Evolutionary conservation across 2,329 filamentous ascomycete genomes (phyloP), one percentile per base, ranked within the genome.

Genomic region (Hymenoscyphus fraxineus): DNA sequence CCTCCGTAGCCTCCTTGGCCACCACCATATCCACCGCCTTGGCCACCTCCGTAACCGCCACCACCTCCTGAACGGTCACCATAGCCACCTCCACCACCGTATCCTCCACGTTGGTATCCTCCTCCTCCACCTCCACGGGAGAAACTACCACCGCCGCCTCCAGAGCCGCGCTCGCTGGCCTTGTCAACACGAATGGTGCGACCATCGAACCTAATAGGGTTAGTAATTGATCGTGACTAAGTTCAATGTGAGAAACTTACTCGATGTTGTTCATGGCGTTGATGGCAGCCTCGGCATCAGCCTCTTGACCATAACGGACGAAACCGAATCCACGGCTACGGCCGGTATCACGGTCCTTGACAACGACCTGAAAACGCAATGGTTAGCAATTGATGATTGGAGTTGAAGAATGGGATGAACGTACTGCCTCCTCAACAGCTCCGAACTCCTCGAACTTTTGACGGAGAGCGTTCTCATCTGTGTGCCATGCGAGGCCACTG

Each of bases 401-500:
- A 63, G 58, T 40, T 55, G 31, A 44, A 55, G 5, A 54, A 39
- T 59, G 62, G 31, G 27, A 47, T 61, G 16, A 65, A 90, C 92
- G 79, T 86, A 98, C 95, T 73, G 95, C 95, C 87, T 99, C 94
- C 78, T 97, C 93, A 71, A 99, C 90, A 54, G 83, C 82, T 66
- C 94, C 94, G 76, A 92, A 97, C 78, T 95, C 89, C 78, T 94
- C 89, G 78, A 99, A 99, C 80, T 97, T 97, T 76, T 89, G 82
- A 75, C 91, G 90, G 70, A 99, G 83, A 71, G 91, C 93, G 56
- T 81, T 80, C 80, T 98, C 94, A 79, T 96, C 93, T 69, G 95
- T 99, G 82, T 97, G 93, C 95, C 95, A 99, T 75, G 95, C 92
- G 72, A 99, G 92, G 85, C 95, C 95, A 76, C 94, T 97, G 75